These are phyloP conservation scores for Acacia acuminata DNA, from an alignment of 306 rosid genomes.

Conservation along the genomic window DNA sequence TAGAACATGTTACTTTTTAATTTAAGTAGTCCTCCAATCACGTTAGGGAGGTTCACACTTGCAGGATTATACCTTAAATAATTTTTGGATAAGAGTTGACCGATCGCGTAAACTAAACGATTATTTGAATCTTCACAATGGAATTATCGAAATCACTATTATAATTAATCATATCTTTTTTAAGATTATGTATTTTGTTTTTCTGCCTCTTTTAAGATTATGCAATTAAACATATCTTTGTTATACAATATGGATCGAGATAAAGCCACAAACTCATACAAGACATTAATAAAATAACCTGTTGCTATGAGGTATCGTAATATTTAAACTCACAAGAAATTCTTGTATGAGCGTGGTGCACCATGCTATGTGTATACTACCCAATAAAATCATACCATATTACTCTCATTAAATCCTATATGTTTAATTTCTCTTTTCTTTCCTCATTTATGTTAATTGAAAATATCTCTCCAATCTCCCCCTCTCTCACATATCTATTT, in stretches of 20 bases:
- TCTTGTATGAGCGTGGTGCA: no score
- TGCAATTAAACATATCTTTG: not conserved
- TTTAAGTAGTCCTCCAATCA: not conserved
- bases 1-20: not conserved
- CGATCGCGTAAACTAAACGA: not conserved
- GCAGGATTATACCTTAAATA: not conserved
- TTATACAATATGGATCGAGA: not conserved
- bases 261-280: not conserved
- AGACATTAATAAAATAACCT: not conserved
- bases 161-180: not conserved
- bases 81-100: not conserved
- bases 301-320: not conserved
- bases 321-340: not conserved
- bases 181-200: no score
- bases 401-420: no score
- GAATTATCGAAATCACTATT: not conserved
- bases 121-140: not conserved
- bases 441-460: no score
- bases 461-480: no score
- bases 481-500: no score
- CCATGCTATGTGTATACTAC: no score
- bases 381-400: no score
- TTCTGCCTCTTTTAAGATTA: not conserved
- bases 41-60: not conserved
- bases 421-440: no score